Base-by-base conservation (phyloP, 1,139 yeast genomes). In the Zygosaccharomyces sapae region DNA sequence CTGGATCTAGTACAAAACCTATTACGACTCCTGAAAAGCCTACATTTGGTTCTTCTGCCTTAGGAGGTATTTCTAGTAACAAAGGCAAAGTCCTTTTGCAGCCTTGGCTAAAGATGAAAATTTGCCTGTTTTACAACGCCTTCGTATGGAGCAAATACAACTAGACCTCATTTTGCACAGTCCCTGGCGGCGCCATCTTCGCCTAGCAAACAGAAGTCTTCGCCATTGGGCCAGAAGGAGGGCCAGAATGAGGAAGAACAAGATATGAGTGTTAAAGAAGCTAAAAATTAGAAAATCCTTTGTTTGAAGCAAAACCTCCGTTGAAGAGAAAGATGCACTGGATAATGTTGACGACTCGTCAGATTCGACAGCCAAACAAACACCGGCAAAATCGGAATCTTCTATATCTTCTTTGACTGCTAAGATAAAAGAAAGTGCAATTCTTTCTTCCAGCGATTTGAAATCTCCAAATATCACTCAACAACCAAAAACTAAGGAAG, bases 381-480 rank as follows among this genome's bases (percentile, higher is more conserved):
- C 57, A 1, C 51, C 59, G 13, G 22, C 38, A 12, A 20, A 18
- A 19, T 34, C 29, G 10, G 39, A 12, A 12, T 18, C 42, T 6
- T 47, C 62, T 7, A 50, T 58, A 12, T 52, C 56, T 4, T 50
- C 57, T 0, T 43, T 62, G 5, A 47, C 65, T 4, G 62, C 59
- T 36, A 51, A 57, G 22, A 57, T 61, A 12, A 62, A 62, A 49
- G 53, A 61, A 40, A 56, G 51, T 5, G 66, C 66, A 0, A 61
- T 58, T 34, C 35, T 58, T 3, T 37, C 56, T 4, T 33, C 52
- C 1, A 39, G 48, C n/a, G 45, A 51, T 12, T 38, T 53, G 4
- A 22, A 47, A 10, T 33, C 38, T 5, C 43, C 52, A 8, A 16
- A 44, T 1, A 48, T 53, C 29, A 40, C 33, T 8, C 37, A 29